Conservation (phyloP, 164 flowering plant genomes). For the Platanus orientalis region DNA sequence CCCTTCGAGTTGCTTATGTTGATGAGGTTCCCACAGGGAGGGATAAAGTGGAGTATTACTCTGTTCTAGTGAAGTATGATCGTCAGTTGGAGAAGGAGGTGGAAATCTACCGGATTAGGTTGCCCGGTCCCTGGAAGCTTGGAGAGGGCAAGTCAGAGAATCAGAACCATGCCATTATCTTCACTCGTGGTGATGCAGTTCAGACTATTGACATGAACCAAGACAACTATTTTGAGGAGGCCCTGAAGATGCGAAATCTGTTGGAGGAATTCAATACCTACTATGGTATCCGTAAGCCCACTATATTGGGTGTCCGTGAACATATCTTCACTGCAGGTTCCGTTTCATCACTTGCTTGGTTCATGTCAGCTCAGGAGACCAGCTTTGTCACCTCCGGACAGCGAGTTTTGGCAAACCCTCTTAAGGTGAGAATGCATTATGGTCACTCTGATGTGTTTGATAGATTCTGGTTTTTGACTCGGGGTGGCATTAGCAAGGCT, state of each 20-base stretch:
- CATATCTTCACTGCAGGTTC: conserved; percentile 88
- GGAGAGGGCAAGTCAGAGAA: conserved; percentile 98
- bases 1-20: conserved; percentile 94
- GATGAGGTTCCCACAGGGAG: conserved; percentile 65
- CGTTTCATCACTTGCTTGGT: conserved; percentile 95
- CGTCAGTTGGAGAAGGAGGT: conserved; percentile 66
- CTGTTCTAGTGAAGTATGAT: conserved; percentile 91
- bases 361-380: conserved; percentile 96
- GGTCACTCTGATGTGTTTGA: conserved; percentile 99
- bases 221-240: conserved; percentile 93
- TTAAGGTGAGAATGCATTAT: conserved; percentile 92
- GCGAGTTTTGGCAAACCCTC: conserved; percentile 90
- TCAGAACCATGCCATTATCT: conserved; percentile 92
- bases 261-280: conserved; percentile 61
- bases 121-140: conserved; percentile 87
- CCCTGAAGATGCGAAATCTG: conserved; percentile 89
- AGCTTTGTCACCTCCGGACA: conserved; percentile 94
- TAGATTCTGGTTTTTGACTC: conserved; percentile 80
- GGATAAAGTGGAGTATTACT: conserved; percentile 65
- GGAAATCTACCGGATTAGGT: conserved; percentile 72
- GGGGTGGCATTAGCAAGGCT: conserved; percentile 97
- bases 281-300: conserved; percentile 83
- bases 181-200: conserved; percentile 91
- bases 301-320: conserved; percentile 93
- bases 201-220: conserved; percentile 99